Conservation (phyloP, 176 grass and related monocot genomes). For the Carex parvula region DNA sequence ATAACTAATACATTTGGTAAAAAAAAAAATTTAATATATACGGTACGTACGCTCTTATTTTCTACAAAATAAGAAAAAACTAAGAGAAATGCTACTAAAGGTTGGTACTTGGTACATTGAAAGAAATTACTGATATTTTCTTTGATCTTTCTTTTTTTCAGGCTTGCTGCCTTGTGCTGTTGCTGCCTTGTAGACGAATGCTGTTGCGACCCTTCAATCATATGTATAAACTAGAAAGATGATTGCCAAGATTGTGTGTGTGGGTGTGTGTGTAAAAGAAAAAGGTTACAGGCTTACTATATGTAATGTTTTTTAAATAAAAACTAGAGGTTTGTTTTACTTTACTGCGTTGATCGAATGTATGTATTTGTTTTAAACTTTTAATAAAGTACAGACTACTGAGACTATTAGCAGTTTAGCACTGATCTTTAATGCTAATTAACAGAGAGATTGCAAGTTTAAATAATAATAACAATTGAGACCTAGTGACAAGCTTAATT, state of each 20-base stretch:
- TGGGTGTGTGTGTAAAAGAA: background rate
- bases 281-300: background rate
- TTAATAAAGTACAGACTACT: background rate
- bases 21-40: no score
- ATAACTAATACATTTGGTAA: no score
- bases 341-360: background rate
- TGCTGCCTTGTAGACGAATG: constrained; percentile 74
- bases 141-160: constrained; percentile 11
- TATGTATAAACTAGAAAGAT: constrained; percentile 33
- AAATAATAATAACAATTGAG: no score
- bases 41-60: background rate
- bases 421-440: background rate
- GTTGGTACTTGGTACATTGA: background rate
- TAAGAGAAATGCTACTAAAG: background rate
- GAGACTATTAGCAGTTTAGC: background rate
- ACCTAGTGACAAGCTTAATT: no score
- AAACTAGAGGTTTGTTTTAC: background rate
- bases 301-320: background rate
- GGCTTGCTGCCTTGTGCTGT: constrained; percentile 67
- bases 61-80: background rate
- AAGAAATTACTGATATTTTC: background rate
- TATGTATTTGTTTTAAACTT: background rate
- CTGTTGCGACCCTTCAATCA: constrained; percentile 68
- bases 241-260: background rate
- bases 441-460: no score